Base-by-base conservation (phyloP, 2,329 filamentous ascomycete species). In the Leptographium procerum region DNA sequence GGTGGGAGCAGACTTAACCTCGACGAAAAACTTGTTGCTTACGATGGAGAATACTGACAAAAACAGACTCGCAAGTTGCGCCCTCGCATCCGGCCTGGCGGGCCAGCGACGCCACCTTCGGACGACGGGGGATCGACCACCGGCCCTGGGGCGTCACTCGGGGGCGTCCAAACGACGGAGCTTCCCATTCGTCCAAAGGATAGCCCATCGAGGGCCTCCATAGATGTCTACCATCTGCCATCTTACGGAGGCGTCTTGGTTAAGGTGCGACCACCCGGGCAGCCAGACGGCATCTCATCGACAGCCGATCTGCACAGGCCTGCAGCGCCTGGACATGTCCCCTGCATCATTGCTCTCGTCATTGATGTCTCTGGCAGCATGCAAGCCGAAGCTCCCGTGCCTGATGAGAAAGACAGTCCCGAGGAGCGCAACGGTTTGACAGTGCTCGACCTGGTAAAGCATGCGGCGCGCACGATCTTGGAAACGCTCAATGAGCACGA, bases 361-460 rank as follows among this genome's bases (percentile, higher is more conserved):
- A 83, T 85, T 57, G 82, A 85, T 64, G 73, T 84, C 16, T 85
- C 82, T 0, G 73, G 71, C 0, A 84, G 80, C 68, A 86, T 85
- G 82, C 55, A 60, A 1, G 56, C 60, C 0, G 63, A 68, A 1
- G 81, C 81, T 0, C 77, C 76, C 0, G 71, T 78, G 0, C 77
- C 80, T 0, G 64, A 64, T 11, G 65, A 65, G 4, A n/a, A 66
- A 1, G 74, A 73, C 16, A 71, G 75, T 7, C 65, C 68, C 19
- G 61, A 66, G 2, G 79, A 83, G 61, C 65, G 73, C 24, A 74
- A 74, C 1, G 81, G 81, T 0, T 69, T 84, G 0, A 78, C 75
- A 0, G 73, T 84, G 1, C 66, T 86, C 26, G 83, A 85, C 62
- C 72, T 85, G 26, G 77, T 77, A 48, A 84, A 84, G 64, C 81